Conservation (phyloP, 768 basidiomycete genomes). For the Mycena chlorophos region DNA sequence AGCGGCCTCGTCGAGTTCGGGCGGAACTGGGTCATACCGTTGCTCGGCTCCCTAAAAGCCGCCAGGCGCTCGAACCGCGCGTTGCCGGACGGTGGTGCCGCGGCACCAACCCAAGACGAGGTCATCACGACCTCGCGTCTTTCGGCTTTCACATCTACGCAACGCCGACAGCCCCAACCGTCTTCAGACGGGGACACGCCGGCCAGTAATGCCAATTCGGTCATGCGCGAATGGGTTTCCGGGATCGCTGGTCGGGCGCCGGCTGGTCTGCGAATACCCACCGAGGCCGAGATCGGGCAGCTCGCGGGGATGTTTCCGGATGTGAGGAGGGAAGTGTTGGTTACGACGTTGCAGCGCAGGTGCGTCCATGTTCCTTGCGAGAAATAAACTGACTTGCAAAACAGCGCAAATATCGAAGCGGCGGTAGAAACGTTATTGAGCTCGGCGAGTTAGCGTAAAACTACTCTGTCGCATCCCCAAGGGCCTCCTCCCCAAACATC, state of each 20-base stretch:
- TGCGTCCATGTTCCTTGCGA: constrained; percentile 36
- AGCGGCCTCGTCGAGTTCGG: constrained; percentile 55
- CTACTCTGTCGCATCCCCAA: constrained; percentile 6
- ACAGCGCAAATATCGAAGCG: constrained; percentile 73
- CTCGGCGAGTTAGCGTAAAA: constrained; percentile 38
- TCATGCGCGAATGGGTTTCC: constrained; percentile 78
- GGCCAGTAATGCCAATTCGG: constrained; percentile 42
- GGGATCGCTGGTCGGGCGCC: constrained; percentile 70
- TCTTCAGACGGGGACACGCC: neutral
- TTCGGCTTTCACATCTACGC: constrained; percentile 25
- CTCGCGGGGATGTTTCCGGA: constrained; percentile 84
- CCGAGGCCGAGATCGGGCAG: constrained; percentile 73
- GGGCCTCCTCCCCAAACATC: constrained; percentile 36
- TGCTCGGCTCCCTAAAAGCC: constrained; percentile 64
- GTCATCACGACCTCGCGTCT: constrained; percentile 62
- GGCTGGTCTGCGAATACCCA: constrained; percentile 65
- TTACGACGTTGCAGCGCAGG: constrained; percentile 83
- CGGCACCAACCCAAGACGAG: constrained; percentile 46
- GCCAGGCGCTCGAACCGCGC: constrained; percentile 72
- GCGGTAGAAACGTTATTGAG: constrained; percentile 80
- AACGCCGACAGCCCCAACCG: constrained; percentile 9
- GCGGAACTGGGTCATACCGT: constrained; percentile 57
- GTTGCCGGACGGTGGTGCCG: constrained; percentile 59
- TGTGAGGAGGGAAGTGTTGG: constrained; percentile 66
- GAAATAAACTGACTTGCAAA: constrained; percentile 12